A percentile compares a stretch with the other conserved stretches of the same genome.
These are phyloP conservation scores for Fraxinus greggii DNA, from an alignment of 305 asterid species.

Conservation along the genomic window DNA sequence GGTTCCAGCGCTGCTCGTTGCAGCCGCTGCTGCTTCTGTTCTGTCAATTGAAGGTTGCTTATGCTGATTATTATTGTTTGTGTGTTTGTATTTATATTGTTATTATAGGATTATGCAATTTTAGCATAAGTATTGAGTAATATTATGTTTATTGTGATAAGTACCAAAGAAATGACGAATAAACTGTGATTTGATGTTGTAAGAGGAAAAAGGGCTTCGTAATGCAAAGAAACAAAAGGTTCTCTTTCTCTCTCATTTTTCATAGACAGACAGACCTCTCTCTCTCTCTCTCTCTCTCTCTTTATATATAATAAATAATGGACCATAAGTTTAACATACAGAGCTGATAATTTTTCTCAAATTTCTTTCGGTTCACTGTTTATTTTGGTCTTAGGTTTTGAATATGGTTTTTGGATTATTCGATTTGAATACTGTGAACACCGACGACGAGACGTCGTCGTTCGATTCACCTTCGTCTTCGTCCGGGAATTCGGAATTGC, in stretches of 20 bases:
- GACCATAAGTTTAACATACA: neutral
- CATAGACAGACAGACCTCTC: neutral
- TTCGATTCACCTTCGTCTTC: constrained; percentile 38
- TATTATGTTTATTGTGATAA: neutral
- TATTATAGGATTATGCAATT: constrained; percentile 4
- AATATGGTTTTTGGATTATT: constrained; percentile 62
- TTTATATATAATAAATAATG: neutral
- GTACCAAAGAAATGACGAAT: constrained; percentile 21
- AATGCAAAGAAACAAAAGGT: constrained; percentile 37
- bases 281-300: neutral
- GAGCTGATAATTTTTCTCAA: constrained; percentile 4
- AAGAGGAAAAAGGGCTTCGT: constrained; percentile 19
- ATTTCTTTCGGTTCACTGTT: constrained; percentile 7
- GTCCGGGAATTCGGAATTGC: constrained; percentile 48
- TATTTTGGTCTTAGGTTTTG: constrained; percentile 43
- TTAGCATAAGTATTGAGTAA: neutral
- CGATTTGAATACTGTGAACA: constrained; percentile 72
- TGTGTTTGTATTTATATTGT: neutral
- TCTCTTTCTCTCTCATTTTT: neutral
- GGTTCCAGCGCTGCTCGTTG: constrained; percentile 59
- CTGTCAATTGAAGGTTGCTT: constrained; percentile 54
- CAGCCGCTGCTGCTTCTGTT: constrained; percentile 39
- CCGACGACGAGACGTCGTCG: constrained; percentile 51
- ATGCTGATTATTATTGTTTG: neutral
- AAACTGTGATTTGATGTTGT: constrained; percentile 48